Evolutionary conservation across 2,329 filamentous ascomycete genomes (phyloP), one percentile per base, ranked within the genome.

Genomic region (Fusarium zealandicum): DNA sequence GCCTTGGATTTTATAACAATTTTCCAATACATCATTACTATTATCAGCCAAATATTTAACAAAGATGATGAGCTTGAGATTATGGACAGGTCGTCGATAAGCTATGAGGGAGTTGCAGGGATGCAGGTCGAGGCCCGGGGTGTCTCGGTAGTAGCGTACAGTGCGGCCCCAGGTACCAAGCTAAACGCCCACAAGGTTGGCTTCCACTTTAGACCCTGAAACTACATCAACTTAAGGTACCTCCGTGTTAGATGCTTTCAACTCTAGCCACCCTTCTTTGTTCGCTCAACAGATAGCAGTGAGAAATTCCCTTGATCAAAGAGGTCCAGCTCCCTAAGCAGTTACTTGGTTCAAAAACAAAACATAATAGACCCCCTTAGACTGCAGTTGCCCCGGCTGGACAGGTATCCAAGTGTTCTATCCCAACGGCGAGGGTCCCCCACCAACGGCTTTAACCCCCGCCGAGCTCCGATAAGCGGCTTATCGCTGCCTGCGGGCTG

Each of bases 401-500:
- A 31, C 30, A n/a, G n/a, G n/a, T n/a, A 47, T 47, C 49, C 28
- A 30, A 28, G 42, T 52, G 17, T 31, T 35, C n/a, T n/a, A n/a
- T n/a, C 35, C 16, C 5, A 18, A 36, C 9, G n/a, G 31, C 17
- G 9, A 17, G 27, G 44, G 16, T 49, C 32, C 45, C 46, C 55
- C 48, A 52, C 49, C 44, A 43, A 45, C 28, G 28, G 46, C 36
- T 40, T 50, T 46, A 33, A 54, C 64, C 61, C 61, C 64, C 62
- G 37, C 57, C 40, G 57, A 52, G 50, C 54, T 51, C 58, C 61
- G 65, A 67, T 67, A 68, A 68, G 63, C 55, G 39, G 57, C 63
- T 69, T 70, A 70, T 71, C 66, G 60, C 60, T 70, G 63, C 67
- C 65, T 69, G 39, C 44, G 35, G 30, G 51, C 55, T 54, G 51